phyloP scores from a whole-genome alignment of 208 protist genomes.

The Blastocrithidia nonstop region DNA sequence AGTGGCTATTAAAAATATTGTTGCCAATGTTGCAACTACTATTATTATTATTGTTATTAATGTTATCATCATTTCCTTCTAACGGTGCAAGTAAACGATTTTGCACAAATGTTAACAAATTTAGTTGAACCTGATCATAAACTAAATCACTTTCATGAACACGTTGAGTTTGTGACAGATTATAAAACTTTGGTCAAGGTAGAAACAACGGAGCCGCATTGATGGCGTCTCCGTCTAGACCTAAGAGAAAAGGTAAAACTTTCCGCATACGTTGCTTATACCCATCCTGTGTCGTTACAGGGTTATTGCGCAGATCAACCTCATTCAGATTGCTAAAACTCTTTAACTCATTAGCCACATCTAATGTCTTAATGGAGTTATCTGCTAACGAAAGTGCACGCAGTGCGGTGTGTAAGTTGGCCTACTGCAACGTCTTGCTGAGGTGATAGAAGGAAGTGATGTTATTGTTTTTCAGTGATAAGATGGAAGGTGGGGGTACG shows the following conservation, averaged over 20 bases:
- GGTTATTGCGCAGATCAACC: slow-evolving; percentile 53
- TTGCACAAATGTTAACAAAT: too few relatives aligned
- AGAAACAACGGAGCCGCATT: slow-evolving; percentile 31
- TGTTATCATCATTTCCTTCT: too few relatives aligned
- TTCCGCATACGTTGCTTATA: slow-evolving; percentile 44
- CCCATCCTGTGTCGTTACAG: slow-evolving; percentile 19
- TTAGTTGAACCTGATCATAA: too few relatives aligned
- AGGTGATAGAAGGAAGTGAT: slow-evolving; percentile 49
- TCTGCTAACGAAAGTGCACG: slow-evolving; percentile 38
- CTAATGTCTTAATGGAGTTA: slow-evolving; percentile 38
- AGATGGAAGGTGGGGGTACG: slow-evolving; percentile 32
- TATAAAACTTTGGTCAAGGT: slow-evolving; percentile 65
- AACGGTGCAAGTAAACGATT: too few relatives aligned
- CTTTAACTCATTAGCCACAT: slow-evolving; percentile 30
- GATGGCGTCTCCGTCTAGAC: slow-evolving; percentile 39
- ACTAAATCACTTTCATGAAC: too few relatives aligned
- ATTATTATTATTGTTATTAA: too few relatives aligned
- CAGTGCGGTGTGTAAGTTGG: slow-evolving; percentile 32
- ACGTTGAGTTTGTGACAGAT: too few relatives aligned
- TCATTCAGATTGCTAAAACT: slow-evolving; percentile 45
- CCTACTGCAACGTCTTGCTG: slow-evolving; percentile 35
- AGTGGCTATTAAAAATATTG: too few relatives aligned
- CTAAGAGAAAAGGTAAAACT: slow-evolving; percentile 44
- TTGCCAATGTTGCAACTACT: too few relatives aligned
- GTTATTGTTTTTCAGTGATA: slow-evolving; percentile 43